Base-by-base conservation (phyloP, 1,284 basidiomycete genomes). In the Fomitopsis pinicola region DNA sequence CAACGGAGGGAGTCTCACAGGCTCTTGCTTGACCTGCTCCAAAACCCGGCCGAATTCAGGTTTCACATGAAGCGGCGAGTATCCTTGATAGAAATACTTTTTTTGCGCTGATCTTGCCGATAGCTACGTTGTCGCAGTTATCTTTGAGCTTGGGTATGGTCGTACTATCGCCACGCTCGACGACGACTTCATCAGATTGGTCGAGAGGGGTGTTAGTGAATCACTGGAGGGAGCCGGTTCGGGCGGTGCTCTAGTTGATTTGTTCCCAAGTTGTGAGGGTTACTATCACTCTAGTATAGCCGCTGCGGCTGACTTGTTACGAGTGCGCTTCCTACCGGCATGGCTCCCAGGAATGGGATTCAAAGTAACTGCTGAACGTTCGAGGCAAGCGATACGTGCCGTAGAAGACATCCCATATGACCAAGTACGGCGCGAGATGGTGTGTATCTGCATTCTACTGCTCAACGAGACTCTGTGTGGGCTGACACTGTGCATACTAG, bases 161-260 rank as follows among this genome's bases (percentile, higher is more conserved):
- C 63, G 67, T 38, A 60, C 59, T 7, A 66, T 70, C 22, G 65
- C 60, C 2, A 62, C 63, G 0, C n/a, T 65, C 19, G 59, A 67
- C 45, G 71, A 71, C 59, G 38, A 48, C 6, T 67, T 64, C 30
- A 66, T 72, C 30, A 55, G 60, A 12, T 44, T 68, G 9, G 68
- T 67, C 12, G 71, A 70, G 52, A 59, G 61, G 35, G 65, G 66
- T 5, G 64, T 67, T 2, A 61, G 56, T 1, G 68, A 65, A 42
- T 68, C 69, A 8, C 62, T 67, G 2, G 46, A 61, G n/a, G 65
- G 64, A 8, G 67, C 67, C 4, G 69, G 66, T 40, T 63, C 67
- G 2, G 71, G 69, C 19, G 63, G 65, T 42, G 65, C 66, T 59
- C 63, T 72, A 4, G 70, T 71, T n/a, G 71, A 71, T 59, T 71